Evolutionary conservation across 148 eudicot genomes (phyloP).

Genomic region (Diospyros kaki): DNA sequence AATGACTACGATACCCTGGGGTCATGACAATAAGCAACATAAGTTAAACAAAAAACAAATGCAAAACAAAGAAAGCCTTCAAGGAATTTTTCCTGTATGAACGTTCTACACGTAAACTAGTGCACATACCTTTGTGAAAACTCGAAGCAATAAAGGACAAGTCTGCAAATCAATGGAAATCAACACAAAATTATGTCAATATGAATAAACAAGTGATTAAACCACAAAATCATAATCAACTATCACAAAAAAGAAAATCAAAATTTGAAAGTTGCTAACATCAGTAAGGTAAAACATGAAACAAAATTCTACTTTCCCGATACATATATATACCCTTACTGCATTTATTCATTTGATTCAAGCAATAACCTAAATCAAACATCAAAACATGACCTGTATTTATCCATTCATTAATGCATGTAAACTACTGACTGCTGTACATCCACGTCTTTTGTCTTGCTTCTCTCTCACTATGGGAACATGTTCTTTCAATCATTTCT

Average conservation of each 20-base stretch:
- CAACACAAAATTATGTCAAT: neutral
- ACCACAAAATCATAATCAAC: neutral
- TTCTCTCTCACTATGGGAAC: neutral
- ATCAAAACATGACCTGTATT: neutral
- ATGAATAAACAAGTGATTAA: neutral
- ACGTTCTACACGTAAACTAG: neutral
- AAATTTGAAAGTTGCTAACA: neutral
- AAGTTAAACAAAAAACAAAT: neutral
- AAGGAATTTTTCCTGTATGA: neutral
- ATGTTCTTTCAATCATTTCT: neutral
- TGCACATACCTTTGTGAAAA: slow-evolving; percentile 43
- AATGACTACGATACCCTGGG: too few relatives aligned
- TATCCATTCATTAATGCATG: neutral
- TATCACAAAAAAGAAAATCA: neutral
- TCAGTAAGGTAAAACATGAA: neutral
- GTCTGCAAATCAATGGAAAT: slow-evolving; percentile 32
- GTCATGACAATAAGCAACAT: neutral
- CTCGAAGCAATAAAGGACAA: slow-evolving; percentile 50
- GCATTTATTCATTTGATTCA: too few relatives aligned
- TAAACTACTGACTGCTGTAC: too few relatives aligned
- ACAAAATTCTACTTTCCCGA: neutral
- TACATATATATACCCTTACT: neutral
- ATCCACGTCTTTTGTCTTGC: neutral
- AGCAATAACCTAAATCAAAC: too few relatives aligned
- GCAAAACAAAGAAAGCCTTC: neutral